A percentile compares a stretch with the other conserved stretches of the same genome.
These are phyloP conservation scores for Penicillium fuscoglaucum DNA, from an alignment of 2,329 filamentous ascomycete species.

Conservation along the genomic window DNA sequence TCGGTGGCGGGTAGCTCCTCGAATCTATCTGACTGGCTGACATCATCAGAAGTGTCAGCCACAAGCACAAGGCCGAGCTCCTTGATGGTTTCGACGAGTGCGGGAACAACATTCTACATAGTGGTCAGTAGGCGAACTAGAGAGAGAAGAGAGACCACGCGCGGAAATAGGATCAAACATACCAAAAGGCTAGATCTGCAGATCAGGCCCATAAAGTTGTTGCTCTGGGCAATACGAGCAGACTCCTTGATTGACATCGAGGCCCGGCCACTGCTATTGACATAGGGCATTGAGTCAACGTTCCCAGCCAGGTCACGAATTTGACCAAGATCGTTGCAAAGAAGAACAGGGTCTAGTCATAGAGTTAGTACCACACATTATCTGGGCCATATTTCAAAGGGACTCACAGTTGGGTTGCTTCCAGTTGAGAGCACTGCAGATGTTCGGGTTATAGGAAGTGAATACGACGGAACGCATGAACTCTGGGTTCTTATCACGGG, in stretches of 20 bases:
- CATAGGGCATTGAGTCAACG: constrained; percentile 42
- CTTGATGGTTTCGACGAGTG: constrained; percentile 89
- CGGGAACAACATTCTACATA: constrained; percentile 81
- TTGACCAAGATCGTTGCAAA: constrained; percentile 85
- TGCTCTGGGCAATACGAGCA: constrained; percentile 86
- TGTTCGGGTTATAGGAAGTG: constrained; percentile 83
- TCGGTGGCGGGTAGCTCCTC: constrained; percentile 25
- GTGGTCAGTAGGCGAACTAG: constrained; percentile 17
- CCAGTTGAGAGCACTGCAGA: constrained; percentile 96
- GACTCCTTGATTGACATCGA: constrained; percentile 91
- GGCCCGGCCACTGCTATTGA: constrained; percentile 65
- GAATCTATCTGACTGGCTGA: constrained; percentile 27
- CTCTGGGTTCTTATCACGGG: constrained; percentile 66
- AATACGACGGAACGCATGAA: constrained; percentile 86
- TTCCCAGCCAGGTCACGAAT: constrained; percentile 43
- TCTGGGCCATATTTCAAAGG: not conserved
- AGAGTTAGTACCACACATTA: not conserved
- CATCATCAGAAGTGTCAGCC: constrained; percentile 73
- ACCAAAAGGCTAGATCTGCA: constrained; percentile 85
- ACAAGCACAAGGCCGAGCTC: constrained; percentile 90
- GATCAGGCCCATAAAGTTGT: constrained; percentile 97
- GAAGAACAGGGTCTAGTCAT: constrained; percentile 73
- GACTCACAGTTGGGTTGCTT: constrained; percentile 89
- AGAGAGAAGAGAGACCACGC: not conserved
- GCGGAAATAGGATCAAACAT: constrained; percentile 42